Evolutionary conservation across 768 basidiomycete genomes (phyloP).

Genomic region (Wakefieldia striispora): DNA sequence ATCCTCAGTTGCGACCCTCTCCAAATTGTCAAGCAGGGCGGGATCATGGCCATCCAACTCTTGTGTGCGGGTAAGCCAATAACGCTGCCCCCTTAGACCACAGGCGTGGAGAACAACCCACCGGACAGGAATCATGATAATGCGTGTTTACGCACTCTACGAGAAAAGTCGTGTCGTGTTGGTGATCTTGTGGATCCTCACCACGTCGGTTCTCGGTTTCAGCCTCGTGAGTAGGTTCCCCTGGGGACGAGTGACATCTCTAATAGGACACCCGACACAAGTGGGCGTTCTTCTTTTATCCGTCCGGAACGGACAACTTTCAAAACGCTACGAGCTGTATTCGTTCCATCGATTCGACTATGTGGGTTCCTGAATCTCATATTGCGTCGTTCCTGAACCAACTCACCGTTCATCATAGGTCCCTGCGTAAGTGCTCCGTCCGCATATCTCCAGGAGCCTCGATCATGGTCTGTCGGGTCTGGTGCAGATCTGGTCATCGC

Average conservation of each 20-base stretch:
- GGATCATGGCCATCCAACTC: conserved; percentile 9
- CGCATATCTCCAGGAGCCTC: neutral
- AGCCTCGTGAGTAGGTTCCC: conserved; percentile 5
- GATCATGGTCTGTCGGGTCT: neutral
- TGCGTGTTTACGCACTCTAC: conserved; percentile 22
- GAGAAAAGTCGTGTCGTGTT: conserved; percentile 7
- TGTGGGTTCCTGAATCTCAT: conserved; percentile 4
- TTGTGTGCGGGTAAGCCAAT: conserved; percentile 5
- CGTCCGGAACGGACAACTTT: neutral
- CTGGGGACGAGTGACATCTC: neutral
- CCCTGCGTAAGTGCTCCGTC: conserved; percentile 9
- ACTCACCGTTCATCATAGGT: conserved; percentile 1
- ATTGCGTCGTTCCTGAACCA: neutral
- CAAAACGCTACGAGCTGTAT: neutral
- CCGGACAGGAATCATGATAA: conserved; percentile 14
- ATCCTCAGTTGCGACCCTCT: conserved; percentile 2
- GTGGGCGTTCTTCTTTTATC: conserved; percentile 11
- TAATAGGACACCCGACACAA: neutral
- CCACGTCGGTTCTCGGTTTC: neutral
- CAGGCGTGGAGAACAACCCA: neutral
- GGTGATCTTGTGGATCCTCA: neutral
- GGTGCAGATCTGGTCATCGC: conserved; percentile 5
- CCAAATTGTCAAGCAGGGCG: neutral
- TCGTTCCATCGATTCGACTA: neutral
- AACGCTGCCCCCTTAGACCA: neutral